These are phyloP conservation scores for Komagataella phaffii DNA, from an alignment of 805 yeast genomes.

Conservation along the genomic window DNA sequence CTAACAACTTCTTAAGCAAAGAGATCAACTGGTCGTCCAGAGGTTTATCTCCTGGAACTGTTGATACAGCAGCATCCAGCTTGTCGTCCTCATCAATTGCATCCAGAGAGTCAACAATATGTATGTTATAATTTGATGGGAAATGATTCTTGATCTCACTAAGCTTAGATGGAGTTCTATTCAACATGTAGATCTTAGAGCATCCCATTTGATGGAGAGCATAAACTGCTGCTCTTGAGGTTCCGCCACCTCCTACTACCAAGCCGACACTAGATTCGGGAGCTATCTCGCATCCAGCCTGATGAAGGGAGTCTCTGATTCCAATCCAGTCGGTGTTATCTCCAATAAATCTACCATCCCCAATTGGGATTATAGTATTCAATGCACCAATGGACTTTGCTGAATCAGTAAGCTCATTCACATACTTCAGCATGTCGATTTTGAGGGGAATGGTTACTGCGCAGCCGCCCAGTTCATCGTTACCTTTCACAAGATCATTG, in stretches of 20 bases:
- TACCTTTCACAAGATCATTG: conserved; percentile 28
- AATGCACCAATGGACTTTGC: conserved; percentile 87
- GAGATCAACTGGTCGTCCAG: conserved; percentile 37
- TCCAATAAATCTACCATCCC: conserved; percentile 42
- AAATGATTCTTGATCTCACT: conserved; percentile 43
- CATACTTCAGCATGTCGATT: conserved; percentile 57
- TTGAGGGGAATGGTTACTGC: conserved; percentile 93
- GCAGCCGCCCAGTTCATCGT: conserved; percentile 71
- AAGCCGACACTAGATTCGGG: conserved; percentile 34
- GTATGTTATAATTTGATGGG: conserved; percentile 46
- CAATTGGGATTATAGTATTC: conserved; percentile 64
- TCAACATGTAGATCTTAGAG: conserved; percentile 58
- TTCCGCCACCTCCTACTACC: conserved; percentile 95
- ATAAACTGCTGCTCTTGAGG: conserved; percentile 87
- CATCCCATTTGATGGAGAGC: conserved; percentile 78
- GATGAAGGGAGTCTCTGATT: conserved; percentile 50
- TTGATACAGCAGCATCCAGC: conserved; percentile 55
- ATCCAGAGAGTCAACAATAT: conserved; percentile 34
- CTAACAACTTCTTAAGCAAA: conserved; percentile 33
- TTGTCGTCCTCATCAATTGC: conserved; percentile 29
- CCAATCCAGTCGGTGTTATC: conserved; percentile 97
- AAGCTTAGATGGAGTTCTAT: conserved; percentile 65
- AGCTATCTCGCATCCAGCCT: conserved; percentile 44
- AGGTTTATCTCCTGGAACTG: conserved; percentile 75
- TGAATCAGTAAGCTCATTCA: conserved; percentile 56